Base-by-base conservation (phyloP, 768 basidiomycete species). In the Lactarius tabidus region DNA sequence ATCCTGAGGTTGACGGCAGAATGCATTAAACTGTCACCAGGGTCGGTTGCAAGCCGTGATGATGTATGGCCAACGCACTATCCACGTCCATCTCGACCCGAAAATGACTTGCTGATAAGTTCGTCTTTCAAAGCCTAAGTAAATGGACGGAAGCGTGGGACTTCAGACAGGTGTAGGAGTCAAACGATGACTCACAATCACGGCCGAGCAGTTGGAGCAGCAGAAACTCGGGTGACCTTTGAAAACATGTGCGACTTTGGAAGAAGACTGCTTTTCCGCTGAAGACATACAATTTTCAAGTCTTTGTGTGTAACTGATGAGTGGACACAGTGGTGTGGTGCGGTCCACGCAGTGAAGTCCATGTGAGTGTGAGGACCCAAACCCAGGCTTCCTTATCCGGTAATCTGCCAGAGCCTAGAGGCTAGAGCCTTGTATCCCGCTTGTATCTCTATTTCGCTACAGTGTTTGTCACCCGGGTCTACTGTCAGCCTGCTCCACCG, bases 71-170 rank as follows among this genome's bases (percentile, higher is more conserved):
- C 43, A 39, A 84, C 90, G 74, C 70, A 86, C 91, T 85, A 92
- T 71, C 90, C 91, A 64, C 89, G 80, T 2, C 91, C 91, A 55
- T 93, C 91, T 71, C 91, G 78, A 6, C 91, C 91, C 31, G 90
- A 88, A 77, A 93, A 93, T 0, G 89, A 78, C 72, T 93, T 93
- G 78, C 89, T 91, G 66, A 93, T 90, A 26, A 92, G 75, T 70
- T 93, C 91, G 68, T 93, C 91, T 74, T 93, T 90, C 18, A 93
- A 79, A 26, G 87, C 83, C 90, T 92, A 64, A 12, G 36, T 23
- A 33, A 35, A 23, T 39, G 28, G 51, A 53, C 51, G 51, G 29
- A 45, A 39, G 23, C 7, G 23, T 59, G 54, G 26, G 29, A 17
- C 64, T 10, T 33, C 45, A 60, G 61, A 59, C 58, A 53, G 35